These are phyloP conservation scores for Solanum lycopersicoides DNA, from an alignment of 257 asterid species.

Conservation along the genomic window DNA sequence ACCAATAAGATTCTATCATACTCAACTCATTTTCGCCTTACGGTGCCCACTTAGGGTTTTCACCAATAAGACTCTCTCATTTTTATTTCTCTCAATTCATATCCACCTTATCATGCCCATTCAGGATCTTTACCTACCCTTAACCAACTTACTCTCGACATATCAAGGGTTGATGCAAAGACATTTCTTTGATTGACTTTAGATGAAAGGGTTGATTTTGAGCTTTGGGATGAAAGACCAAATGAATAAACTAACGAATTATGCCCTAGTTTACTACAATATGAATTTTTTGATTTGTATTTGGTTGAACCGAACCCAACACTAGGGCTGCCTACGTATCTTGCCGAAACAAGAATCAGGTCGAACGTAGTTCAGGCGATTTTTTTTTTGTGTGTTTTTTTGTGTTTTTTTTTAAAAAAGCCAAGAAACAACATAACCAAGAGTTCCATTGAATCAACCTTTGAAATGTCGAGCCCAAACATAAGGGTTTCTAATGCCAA, in stretches of 20 bases:
- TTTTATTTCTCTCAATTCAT: too few relatives aligned
- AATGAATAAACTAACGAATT: background rate
- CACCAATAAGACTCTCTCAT: too few relatives aligned
- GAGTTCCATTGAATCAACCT: background rate
- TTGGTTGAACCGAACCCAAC: background rate
- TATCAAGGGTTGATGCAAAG: too few relatives aligned
- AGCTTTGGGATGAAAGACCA: background rate
- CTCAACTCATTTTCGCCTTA: too few relatives aligned
- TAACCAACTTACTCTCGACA: too few relatives aligned
- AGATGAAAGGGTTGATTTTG: background rate
- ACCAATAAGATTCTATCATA: too few relatives aligned
- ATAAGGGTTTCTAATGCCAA: background rate
- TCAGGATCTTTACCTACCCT: too few relatives aligned
- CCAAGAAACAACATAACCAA: background rate
- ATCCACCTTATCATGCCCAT: too few relatives aligned
- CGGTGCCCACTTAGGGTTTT: too few relatives aligned
- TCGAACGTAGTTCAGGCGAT: background rate
- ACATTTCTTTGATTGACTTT: too few relatives aligned
- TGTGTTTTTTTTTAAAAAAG: fast-evolving
- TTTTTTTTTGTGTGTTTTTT: too few relatives aligned
- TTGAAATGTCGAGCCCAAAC: background rate
- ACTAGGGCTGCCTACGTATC: background rate
- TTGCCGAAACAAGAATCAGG: background rate
- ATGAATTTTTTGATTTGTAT: background rate
- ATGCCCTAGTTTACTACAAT: background rate